These are phyloP conservation scores for Aplosporella prunicola DNA, from an alignment of 2,329 filamentous ascomycete species.

Conservation along the genomic window DNA sequence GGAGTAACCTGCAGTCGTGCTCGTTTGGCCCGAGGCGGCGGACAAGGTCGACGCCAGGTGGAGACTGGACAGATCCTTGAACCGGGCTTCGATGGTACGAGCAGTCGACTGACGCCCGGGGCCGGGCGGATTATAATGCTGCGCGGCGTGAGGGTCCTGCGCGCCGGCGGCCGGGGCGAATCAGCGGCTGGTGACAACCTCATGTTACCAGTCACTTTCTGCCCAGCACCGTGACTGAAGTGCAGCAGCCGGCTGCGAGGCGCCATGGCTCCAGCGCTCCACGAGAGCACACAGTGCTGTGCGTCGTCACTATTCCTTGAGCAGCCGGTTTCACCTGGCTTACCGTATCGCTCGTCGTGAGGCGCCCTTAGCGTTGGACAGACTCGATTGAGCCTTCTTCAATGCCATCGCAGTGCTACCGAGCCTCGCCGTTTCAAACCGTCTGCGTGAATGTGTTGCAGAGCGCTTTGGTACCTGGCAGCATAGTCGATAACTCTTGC, in stretches of 20 bases:
- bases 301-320: conserved; percentile 25
- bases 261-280: neutral
- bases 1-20: conserved; percentile 5
- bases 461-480: conserved; percentile 31
- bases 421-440: conserved; percentile 27
- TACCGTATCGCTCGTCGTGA: conserved; percentile 28
- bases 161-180: too few relatives aligned
- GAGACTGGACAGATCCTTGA: conserved; percentile 4
- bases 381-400: conserved; percentile 25
- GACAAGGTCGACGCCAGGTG: conserved; percentile 6
- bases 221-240: neutral
- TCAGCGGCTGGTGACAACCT: too few relatives aligned
- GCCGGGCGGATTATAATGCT: too few relatives aligned
- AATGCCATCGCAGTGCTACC: conserved; percentile 26
- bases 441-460: conserved; percentile 28
- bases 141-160: too few relatives aligned
- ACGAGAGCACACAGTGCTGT: conserved; percentile 16
- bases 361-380: conserved; percentile 26
- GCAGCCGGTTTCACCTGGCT: conserved; percentile 24
- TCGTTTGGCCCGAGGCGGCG: conserved; percentile 6
- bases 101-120: too few relatives aligned
- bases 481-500: conserved; percentile 22
- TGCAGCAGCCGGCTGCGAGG: neutral
- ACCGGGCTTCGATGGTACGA: too few relatives aligned
- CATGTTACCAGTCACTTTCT: too few relatives aligned